A percentile compares a stretch with the other conserved stretches of the same genome.
phyloP scores from a whole-genome alignment of 768 basidiomycete genomes.

The Thelephora ganbajun region DNA sequence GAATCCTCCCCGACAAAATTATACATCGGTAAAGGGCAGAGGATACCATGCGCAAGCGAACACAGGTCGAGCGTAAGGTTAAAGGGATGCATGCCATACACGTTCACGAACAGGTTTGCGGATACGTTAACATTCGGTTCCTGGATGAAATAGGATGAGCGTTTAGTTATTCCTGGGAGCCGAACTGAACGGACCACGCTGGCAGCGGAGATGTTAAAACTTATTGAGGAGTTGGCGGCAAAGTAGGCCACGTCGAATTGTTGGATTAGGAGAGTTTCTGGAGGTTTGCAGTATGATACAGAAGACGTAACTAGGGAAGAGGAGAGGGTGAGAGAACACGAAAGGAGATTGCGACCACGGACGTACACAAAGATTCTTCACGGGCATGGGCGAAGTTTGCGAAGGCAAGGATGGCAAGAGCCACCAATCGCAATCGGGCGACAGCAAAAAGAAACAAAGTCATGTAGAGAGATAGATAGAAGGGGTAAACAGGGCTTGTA shows the following conservation, averaged over 20 bases:
- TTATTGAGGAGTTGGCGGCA: conserved; percentile 54
- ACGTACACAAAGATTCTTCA: conserved; percentile 51
- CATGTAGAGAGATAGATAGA: conserved; percentile 7
- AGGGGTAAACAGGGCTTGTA: neutral
- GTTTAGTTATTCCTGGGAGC: neutral
- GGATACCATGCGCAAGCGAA: conserved; percentile 54
- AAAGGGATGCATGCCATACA: conserved; percentile 75
- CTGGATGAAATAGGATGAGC: conserved; percentile 19
- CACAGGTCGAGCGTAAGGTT: conserved; percentile 87
- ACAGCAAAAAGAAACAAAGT: conserved; percentile 47
- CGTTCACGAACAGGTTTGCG: conserved; percentile 70
- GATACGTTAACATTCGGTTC: conserved; percentile 66
- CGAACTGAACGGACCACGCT: conserved; percentile 51
- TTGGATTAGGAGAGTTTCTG: conserved; percentile 66
- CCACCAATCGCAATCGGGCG: conserved; percentile 62
- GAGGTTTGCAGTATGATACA: conserved; percentile 76
- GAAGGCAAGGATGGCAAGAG: conserved; percentile 25
- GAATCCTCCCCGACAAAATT: conserved; percentile 79
- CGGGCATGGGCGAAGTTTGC: conserved; percentile 28
- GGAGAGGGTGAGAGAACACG: conserved; percentile 4
- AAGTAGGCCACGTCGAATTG: conserved; percentile 66
- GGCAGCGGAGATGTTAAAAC: conserved; percentile 77
- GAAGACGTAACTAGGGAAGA: conserved; percentile 59
- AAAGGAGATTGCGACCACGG: conserved; percentile 2
- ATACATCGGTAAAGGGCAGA: conserved; percentile 75